Conservation (phyloP, 2,329 filamentous ascomycete species). For the Dothideomycetidae sp. region DNA sequence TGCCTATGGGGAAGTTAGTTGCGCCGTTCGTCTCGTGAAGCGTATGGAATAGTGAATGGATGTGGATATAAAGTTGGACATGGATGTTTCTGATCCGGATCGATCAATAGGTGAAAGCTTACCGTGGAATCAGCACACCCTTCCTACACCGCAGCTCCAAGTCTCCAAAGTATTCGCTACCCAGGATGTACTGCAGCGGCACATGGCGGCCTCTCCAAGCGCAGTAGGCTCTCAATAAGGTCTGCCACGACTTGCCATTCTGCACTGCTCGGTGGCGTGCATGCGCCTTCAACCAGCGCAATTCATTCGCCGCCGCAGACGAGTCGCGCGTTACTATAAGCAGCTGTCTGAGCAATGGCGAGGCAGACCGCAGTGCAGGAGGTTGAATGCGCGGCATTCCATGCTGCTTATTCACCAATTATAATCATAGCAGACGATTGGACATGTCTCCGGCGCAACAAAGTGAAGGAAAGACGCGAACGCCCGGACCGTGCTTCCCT, state of each 20-base stretch:
- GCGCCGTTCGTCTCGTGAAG: no score
- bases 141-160: conserved; percentile 62
- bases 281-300: conserved; percentile 58
- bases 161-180: conserved; percentile 73
- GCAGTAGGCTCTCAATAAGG: conserved; percentile 22
- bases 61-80: no score
- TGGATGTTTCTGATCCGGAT: no score
- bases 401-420: no score
- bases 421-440: no score
- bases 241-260: conserved; percentile 13
- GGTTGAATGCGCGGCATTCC: background rate
- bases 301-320: conserved; percentile 49
- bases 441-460: no score
- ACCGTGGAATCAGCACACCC: conserved; percentile 77
- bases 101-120: conserved; percentile 16
- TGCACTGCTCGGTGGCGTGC: conserved; percentile 15
- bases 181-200: conserved; percentile 81
- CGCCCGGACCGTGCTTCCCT: no score
- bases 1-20: conserved; percentile 15
- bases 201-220: conserved; percentile 42
- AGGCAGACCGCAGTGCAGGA: background rate
- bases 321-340: conserved; percentile 51
- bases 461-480: no score
- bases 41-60: conserved; percentile 1
- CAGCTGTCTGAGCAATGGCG: conserved; percentile 40